Evolutionary conservation across 306 rosid species (phyloP).

Genomic region (Prunus armeniaca): DNA sequence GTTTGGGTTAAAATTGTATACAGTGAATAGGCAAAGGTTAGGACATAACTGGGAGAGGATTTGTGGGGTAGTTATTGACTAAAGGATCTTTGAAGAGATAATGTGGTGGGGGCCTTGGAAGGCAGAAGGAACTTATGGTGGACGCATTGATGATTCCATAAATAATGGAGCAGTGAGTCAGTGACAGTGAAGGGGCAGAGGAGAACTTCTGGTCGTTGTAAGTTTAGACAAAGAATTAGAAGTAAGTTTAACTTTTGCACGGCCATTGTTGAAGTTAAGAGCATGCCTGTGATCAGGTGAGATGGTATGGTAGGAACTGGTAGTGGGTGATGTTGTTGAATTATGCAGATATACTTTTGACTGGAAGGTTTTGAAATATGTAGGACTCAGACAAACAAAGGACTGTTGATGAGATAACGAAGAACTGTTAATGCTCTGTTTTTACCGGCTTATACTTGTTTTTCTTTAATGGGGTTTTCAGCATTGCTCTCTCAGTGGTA

Average conservation of each 20-base stretch:
- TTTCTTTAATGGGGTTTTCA: background rate
- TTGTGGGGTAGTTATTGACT: background rate
- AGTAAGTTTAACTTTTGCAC: background rate
- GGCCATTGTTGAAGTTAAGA: background rate
- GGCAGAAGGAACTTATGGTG: conserved; percentile 23
- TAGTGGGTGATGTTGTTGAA: background rate
- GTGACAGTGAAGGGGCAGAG: background rate
- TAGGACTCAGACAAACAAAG: background rate
- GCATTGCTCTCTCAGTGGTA: background rate
- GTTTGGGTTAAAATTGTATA: background rate
- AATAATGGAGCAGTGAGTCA: conserved; percentile 4
- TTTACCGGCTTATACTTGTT: background rate
- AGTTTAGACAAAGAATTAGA: background rate
- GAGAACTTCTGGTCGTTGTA: conserved; percentile 4
- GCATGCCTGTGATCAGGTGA: no score
- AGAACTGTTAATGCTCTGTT: background rate
- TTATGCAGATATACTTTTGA: background rate
- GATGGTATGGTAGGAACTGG: background rate
- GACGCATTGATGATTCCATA: conserved; percentile 13
- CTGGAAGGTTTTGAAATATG: background rate
- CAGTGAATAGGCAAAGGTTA: background rate
- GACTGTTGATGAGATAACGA: background rate
- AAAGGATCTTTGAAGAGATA: conserved; percentile 22
- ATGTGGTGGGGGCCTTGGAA: conserved; percentile 19
- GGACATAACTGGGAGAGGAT: background rate